Conservation (phyloP, 2,329 filamentous ascomycete species). For the Trichoderma semiorbis region DNA sequence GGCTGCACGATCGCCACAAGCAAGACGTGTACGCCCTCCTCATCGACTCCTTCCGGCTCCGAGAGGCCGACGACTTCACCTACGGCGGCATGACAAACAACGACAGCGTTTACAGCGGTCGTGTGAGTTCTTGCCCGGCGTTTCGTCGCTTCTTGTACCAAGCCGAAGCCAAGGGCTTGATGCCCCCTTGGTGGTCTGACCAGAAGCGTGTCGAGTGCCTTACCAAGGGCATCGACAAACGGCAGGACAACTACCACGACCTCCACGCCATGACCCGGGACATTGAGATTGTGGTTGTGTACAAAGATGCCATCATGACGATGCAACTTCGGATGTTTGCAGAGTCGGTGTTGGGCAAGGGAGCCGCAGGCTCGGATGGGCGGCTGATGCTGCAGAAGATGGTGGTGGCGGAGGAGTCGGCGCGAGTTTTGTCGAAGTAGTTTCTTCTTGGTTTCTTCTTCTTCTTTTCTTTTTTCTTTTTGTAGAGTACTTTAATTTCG, state of each 20-base stretch:
- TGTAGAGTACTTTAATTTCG: background rate
- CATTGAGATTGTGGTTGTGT: conserved; percentile 4
- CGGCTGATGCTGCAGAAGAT: conserved; percentile 2
- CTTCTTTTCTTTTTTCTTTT: background rate
- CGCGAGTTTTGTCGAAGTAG: background rate
- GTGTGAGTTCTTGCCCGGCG: background rate
- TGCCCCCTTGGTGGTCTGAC: conserved; percentile 7
- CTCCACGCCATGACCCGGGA: background rate
- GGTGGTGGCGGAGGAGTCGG: background rate
- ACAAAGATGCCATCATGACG: conserved; percentile 1
- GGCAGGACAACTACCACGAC: conserved; percentile 12
- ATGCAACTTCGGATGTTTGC: conserved; percentile 11
- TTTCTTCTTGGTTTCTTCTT: background rate
- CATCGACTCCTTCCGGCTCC: conserved; percentile 8
- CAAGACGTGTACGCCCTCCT: conserved; percentile 4
- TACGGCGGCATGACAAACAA: background rate
- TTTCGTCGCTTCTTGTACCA: background rate
- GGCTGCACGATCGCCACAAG: conserved; percentile 7
- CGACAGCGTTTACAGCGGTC: conserved; percentile 4
- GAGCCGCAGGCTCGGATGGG: background rate
- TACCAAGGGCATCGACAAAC: background rate
- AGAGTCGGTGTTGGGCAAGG: background rate
- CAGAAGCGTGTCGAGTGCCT: conserved; percentile 10
- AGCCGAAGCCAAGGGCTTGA: background rate
- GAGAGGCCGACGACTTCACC: background rate